Conservation (phyloP, 441 rosid genomes). For the Breynia disticha region DNA sequence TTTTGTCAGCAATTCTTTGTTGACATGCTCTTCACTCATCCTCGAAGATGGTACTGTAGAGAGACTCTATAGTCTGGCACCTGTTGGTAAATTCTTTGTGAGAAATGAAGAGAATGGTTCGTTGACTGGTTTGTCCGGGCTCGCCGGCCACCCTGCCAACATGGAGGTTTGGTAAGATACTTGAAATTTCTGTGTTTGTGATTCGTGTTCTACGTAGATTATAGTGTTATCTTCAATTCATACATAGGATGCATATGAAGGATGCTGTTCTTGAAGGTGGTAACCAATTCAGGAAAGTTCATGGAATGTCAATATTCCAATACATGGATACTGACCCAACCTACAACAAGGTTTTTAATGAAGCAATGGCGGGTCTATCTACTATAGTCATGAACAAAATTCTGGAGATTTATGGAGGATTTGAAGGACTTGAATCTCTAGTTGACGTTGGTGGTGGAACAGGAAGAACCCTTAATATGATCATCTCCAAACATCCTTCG, state of each 20-base stretch:
- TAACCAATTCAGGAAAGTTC: constrained; percentile 54
- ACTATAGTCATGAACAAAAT: constrained; percentile 46
- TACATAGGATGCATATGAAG: constrained; percentile 46
- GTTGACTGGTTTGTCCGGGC: too few relatives aligned
- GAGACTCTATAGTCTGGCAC: constrained; percentile 44
- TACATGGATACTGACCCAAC: constrained; percentile 50
- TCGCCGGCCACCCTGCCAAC: too few relatives aligned
- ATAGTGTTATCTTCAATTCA: background rate
- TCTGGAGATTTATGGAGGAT: constrained; percentile 50
- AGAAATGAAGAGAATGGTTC: constrained; percentile 6
- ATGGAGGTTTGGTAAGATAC: too few relatives aligned
- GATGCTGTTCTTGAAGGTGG: constrained; percentile 66
- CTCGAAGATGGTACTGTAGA: constrained; percentile 35
- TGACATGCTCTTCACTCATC: constrained; percentile 32
- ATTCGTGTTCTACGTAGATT: too few relatives aligned
- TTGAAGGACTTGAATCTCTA: constrained; percentile 34
- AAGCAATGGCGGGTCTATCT: constrained; percentile 47
- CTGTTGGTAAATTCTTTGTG: constrained; percentile 49
- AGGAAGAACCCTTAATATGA: constrained; percentile 46
- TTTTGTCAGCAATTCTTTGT: constrained; percentile 41
- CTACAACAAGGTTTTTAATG: constrained; percentile 53
- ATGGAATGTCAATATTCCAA: constrained; percentile 45
- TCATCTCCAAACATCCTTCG: constrained; percentile 43
- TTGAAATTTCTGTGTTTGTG: too few relatives aligned
- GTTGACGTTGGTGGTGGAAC: constrained; percentile 71